Evolutionary conservation across 2,329 filamentous ascomycete species (phyloP), one percentile per base, ranked within the genome.

Genomic region (Cladophialophora chaetospira): DNA sequence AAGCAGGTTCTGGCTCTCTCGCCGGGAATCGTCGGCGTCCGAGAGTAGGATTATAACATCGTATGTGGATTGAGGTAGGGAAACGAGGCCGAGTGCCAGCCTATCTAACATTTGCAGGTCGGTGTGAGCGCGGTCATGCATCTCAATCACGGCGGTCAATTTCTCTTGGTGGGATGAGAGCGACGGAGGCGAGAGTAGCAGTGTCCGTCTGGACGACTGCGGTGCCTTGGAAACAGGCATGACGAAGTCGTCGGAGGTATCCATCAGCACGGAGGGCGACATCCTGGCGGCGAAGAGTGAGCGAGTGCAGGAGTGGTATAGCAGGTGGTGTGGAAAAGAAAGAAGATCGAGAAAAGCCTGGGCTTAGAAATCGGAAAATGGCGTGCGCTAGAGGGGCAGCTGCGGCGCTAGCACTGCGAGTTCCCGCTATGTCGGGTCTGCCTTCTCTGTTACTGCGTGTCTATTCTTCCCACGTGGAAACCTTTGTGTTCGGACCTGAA

Each of bases 21-120:
- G 75, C n/a, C 80, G 75, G 45, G 85, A 79, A 63, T 86, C 85
- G 69, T 90, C 86, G 56, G 86, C 81, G 72, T 92, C 90, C 62
- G 89, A 88, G 61, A 97, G 85, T 52, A 99, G 82, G 45, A 97
- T 82, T 40, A 97, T 83, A 40, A 88, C 75, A 71, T 95, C 89
- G 78, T 99, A 99, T 53, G 89, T 88, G 46, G 83, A 77, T 52
- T 82, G 66, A 1, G 92, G 88, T 0, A 99, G 85, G 5, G 85
- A 79, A 55, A 94, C 89, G 33, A 96, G 80, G 60, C 91, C 91
- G 31, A 89, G 83, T 1, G 89, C 85, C 36, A 99, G 83, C 49
- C 94, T 90, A 76, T 99, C 94, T 60, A 99, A 88, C 94, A 99
- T 99, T 74, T 97, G 94, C 51, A 99, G 81, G 70, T 99, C 94